Evolutionary conservation across 257 asterid species (phyloP).

Genomic region (Ocimum tenuiflorum): DNA sequence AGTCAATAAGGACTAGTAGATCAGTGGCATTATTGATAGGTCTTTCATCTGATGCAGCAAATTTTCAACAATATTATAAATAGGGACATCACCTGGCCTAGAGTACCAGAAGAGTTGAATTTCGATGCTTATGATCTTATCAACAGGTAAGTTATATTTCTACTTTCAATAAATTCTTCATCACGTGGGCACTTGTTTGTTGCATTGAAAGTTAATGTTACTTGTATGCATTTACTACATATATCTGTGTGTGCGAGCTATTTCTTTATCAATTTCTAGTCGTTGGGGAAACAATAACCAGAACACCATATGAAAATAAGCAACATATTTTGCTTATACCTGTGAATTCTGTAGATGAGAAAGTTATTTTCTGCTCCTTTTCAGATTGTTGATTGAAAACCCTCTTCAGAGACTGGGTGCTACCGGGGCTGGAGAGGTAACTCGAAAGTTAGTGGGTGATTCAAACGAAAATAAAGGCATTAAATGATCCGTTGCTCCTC

Average conservation of each 20-base stretch:
- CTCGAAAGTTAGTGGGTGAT: slow-evolving; percentile 11
- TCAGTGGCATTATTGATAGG: slow-evolving; percentile 19
- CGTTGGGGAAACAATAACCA: background rate
- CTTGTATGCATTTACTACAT: background rate
- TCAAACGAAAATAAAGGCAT: background rate
- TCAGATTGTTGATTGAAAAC: slow-evolving; percentile 75
- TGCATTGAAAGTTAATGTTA: background rate
- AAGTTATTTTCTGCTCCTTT: slow-evolving; percentile 14
- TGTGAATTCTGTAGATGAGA: slow-evolving; percentile 7
- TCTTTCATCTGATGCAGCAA: slow-evolving; percentile 52
- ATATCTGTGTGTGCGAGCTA: background rate
- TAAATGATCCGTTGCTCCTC: slow-evolving; percentile 8
- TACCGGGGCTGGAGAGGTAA: slow-evolving; percentile 81
- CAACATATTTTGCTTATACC: background rate
- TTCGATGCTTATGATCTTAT: slow-evolving; percentile 73
- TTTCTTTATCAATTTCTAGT: background rate
- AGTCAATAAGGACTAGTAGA: slow-evolving; percentile 11
- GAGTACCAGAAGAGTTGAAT: slow-evolving; percentile 86
- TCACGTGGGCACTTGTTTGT: background rate
- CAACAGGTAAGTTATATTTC: slow-evolving; percentile 58
- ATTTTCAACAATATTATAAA: slow-evolving; percentile 84
- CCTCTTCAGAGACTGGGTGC: slow-evolving; percentile 92
- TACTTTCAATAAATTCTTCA: background rate
- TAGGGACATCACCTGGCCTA: slow-evolving; percentile 94
- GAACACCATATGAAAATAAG: background rate